A percentile compares a stretch with the other conserved stretches of the same genome.
Evolutionary conservation across 352 stramenopile genomes (phyloP).

Genomic region (Globisporangium nunn): DNA sequence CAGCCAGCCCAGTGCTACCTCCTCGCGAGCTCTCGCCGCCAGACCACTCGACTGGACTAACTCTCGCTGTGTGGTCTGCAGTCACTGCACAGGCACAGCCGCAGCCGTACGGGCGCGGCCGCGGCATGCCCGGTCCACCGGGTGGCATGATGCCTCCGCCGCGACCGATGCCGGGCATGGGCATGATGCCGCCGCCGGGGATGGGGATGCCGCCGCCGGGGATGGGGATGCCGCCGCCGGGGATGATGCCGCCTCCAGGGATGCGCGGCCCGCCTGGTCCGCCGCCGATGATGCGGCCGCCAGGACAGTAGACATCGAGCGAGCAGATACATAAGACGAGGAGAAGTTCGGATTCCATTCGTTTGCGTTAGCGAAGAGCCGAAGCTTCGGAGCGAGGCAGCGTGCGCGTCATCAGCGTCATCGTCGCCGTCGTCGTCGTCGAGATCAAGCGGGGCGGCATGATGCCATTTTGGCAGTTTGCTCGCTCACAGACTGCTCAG

Average conservation of each 20-base stretch:
- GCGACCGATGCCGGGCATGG: constrained; percentile 56
- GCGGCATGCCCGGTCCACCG: constrained; percentile 53
- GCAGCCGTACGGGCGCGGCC: constrained; percentile 72
- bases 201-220: constrained; percentile 70
- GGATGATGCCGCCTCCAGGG: constrained; percentile 66
- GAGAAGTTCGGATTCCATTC: not conserved
- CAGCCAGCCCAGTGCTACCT: not conserved
- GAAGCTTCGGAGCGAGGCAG: no score
- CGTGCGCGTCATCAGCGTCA: not conserved
- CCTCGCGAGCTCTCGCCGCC: not conserved
- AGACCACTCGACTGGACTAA: constrained; percentile 1
- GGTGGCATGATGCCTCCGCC: constrained; percentile 61
- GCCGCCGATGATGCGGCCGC: constrained; percentile 29
- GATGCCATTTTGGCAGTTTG: no score
- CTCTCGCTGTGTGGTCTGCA: constrained; percentile 14
- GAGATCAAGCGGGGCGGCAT: no score
- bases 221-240: constrained; percentile 72
- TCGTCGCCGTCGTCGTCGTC: not conserved
- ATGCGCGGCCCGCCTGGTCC: constrained; percentile 66
- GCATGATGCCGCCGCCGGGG: constrained; percentile 66
- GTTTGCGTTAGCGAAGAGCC: not conserved
- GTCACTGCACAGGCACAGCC: constrained; percentile 77
- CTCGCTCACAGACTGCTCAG: not conserved
- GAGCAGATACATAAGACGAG: not conserved
- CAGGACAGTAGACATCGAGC: constrained; percentile 47